Base-by-base conservation (phyloP, 345 rosid genomes). In the Euphorbia pulcherrima region DNA sequence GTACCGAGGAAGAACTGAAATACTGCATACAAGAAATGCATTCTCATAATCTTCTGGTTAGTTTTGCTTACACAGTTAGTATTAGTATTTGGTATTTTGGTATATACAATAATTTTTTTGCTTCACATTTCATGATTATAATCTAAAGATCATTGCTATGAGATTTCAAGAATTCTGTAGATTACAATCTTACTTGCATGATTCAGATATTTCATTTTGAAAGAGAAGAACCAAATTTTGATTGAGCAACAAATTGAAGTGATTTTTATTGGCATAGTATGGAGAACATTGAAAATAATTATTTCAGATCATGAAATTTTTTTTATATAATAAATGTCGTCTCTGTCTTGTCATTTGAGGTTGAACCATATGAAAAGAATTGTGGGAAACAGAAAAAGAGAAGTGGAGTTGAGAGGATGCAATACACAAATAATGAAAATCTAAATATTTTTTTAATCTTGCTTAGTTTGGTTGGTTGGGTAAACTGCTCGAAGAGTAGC, bases 21-120 rank as follows among this genome's bases (percentile, higher is more conserved):
- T 35, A 75, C 52, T 82, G 83, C 18, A 77, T 82, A 65, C 68
- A 82, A 73, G 83, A 82, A 69, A 53, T 82, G 83, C 83, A 82
- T 73, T 68, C 83, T 58, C 86, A 83, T 4, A 68, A 75, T 51
- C 70, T 75, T 69, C 67, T 83, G 80, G 80, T 80, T 75, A 21
- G 76, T 64, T 70, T 63, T 70, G 26, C 21, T 60, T 62, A 14
- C 39, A 57, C 21, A 17, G 13, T 60, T 1, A 48, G 48, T 17
- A 48, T 41, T 56, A n/a, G n/a, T n/a, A n/a, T n/a, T n/a, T n/a
- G n/a, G n/a, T n/a, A n/a, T n/a, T n/a, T 7, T 24, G 3, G 29
- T 6, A 2, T 20, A 8, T 29, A 14, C 23, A 33, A 7, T 33
- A 33, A 12, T 1, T 27, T 8, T 65, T 52, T 11, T 60, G 4